A percentile compares a stretch with the other conserved stretches of the same genome.
Conservation (phyloP, 306 rosid genomes). For the Cicer bijugum region DNA sequence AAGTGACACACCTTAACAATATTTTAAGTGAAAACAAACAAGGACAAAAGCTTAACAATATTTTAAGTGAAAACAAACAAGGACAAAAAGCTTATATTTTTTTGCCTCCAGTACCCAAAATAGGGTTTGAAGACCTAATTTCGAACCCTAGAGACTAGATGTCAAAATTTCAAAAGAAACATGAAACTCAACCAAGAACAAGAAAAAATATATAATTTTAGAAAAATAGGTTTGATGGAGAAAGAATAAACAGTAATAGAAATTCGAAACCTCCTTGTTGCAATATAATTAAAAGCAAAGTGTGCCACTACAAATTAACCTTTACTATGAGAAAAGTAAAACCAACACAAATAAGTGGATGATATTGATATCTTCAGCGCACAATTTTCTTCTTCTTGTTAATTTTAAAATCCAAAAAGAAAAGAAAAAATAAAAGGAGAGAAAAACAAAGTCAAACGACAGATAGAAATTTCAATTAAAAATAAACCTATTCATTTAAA, state of each 20-base stretch:
- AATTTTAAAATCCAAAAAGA: too few relatives aligned
- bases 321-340: too few relatives aligned
- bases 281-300: too few relatives aligned
- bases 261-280: too few relatives aligned
- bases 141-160: conserved; percentile 74
- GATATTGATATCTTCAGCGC: conserved; percentile 24
- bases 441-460: too few relatives aligned
- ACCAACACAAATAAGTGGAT: conserved; percentile 38
- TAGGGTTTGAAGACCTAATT: conserved; percentile 32
- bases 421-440: too few relatives aligned
- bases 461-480: neutral
- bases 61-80: neutral
- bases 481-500: neutral
- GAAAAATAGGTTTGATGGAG: conserved; percentile 36
- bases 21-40: conserved; percentile 33
- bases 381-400: conserved; percentile 26
- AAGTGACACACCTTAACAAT: conserved; percentile 4
- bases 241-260: neutral
- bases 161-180: conserved; percentile 52
- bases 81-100: neutral
- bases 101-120: conserved; percentile 29
- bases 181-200: conserved; percentile 17
- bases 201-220: neutral
- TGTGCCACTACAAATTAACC: too few relatives aligned
- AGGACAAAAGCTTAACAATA: neutral